These are phyloP conservation scores for Eudorina sp. DNA, from an alignment of 139 green algal species.

Conservation along the genomic window DNA sequence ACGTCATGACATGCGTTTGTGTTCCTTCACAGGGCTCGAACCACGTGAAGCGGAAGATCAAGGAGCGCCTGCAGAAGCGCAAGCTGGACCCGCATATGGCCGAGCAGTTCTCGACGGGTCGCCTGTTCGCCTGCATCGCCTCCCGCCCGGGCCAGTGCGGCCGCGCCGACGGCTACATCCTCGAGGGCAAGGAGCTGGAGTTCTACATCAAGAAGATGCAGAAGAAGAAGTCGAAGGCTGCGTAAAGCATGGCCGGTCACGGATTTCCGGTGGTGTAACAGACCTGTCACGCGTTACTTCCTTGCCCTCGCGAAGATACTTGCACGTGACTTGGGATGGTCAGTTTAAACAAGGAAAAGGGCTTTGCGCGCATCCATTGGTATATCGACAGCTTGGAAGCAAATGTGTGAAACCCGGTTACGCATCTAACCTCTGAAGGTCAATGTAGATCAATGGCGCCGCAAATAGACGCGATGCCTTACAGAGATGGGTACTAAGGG, in stretches of 20 bases:
- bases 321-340: no score
- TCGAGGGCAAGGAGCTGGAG: conserved; percentile 94
- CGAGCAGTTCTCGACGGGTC: conserved; percentile 94
- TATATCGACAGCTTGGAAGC: no score
- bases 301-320: no score
- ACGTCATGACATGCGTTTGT: conserved; percentile 16
- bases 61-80: conserved; percentile 70
- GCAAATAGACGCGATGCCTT: no score
- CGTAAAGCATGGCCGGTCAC: not conserved
- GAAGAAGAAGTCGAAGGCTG: conserved; percentile 89
- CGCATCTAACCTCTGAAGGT: no score
- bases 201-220: conserved; percentile 95
- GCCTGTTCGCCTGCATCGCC: conserved; percentile 90
- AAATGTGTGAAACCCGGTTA: no score
- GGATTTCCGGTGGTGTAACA: conserved; percentile 28
- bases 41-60: conserved; percentile 91
- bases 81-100: conserved; percentile 89
- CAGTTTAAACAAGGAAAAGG: no score
- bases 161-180: conserved; percentile 90
- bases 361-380: no score
- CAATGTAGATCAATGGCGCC: no score
- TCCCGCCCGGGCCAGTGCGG: conserved; percentile 78
- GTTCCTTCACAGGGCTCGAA: conserved; percentile 89
- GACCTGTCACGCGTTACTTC: not conserved
- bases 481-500: no score